Conservation (phyloP, 106 monocot genomes). For the Allium fistulosum region DNA sequence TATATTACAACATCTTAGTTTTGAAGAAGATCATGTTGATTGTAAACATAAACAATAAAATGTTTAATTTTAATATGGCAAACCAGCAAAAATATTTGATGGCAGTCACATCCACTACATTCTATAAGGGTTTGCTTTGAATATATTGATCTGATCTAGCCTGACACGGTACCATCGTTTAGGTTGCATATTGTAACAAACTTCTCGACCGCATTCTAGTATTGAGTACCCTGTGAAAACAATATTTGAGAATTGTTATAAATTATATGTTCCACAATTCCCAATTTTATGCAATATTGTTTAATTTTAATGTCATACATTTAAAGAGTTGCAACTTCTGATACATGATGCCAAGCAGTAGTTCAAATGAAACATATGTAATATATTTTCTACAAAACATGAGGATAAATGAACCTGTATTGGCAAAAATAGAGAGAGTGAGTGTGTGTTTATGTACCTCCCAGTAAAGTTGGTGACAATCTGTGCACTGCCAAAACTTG, state of each 20-base stretch:
- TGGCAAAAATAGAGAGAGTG: conserved; percentile 8
- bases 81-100: too few species aligned
- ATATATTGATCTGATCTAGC: not conserved
- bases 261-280: not conserved
- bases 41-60: too few species aligned
- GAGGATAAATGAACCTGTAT: not conserved
- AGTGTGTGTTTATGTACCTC: conserved; percentile 65
- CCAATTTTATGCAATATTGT: not conserved
- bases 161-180: conserved; percentile 26
- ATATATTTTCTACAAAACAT: not conserved
- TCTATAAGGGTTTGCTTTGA: too few species aligned
- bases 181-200: conserved; percentile 81
- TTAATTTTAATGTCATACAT: not conserved
- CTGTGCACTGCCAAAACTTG: conserved; percentile 99
- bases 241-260: not conserved
- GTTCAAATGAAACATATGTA: too few species aligned
- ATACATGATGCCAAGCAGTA: not conserved
- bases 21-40: too few species aligned
- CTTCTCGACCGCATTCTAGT: conserved; percentile 86
- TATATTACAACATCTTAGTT: too few species aligned
- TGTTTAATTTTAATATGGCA: too few species aligned
- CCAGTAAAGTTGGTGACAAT: conserved; percentile 95
- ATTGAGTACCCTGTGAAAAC: conserved; percentile 74
- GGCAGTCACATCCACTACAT: too few species aligned
- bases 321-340: not conserved